Evolutionary conservation across 805 yeast genomes (phyloP).

Genomic region (Metschnikowia drakensbergensis): DNA sequence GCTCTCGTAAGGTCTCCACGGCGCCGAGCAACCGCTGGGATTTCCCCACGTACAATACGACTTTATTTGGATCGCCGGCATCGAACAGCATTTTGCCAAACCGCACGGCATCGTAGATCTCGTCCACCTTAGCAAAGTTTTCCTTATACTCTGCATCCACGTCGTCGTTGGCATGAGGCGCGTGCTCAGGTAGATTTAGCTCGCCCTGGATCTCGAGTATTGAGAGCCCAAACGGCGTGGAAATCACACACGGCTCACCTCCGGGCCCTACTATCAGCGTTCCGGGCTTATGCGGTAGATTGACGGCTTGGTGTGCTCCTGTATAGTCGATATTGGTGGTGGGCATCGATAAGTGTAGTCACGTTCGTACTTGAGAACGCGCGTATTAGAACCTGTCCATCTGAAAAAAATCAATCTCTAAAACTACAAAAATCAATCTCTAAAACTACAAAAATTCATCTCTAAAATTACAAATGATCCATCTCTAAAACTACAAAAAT

Average conservation of each 20-base stretch:
- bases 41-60: conserved; percentile 60
- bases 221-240: conserved; percentile 57
- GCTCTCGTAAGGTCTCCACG: conserved; percentile 55
- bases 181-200: conserved; percentile 41
- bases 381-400: too few relatives aligned
- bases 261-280: background rate
- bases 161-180: conserved; percentile 34
- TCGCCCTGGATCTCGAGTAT: conserved; percentile 75
- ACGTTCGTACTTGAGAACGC: too few relatives aligned
- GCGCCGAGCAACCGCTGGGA: conserved; percentile 67
- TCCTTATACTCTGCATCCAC: conserved; percentile 29
- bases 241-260: conserved; percentile 19
- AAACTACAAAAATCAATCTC: too few relatives aligned
- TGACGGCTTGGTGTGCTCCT: conserved; percentile 13
- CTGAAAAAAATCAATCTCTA: too few relatives aligned
- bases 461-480: too few relatives aligned
- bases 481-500: too few relatives aligned
- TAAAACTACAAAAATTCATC: too few relatives aligned
- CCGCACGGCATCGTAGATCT: conserved; percentile 43
- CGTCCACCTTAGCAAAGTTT: conserved; percentile 34
- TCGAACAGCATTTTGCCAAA: conserved; percentile 50
- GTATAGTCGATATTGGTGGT: conserved; percentile 13
- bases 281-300: background rate
- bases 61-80: conserved; percentile 36
- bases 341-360: conserved; percentile 10